Conservation (phyloP, 148 eudicot species). For the Agrostemma githago region DNA sequence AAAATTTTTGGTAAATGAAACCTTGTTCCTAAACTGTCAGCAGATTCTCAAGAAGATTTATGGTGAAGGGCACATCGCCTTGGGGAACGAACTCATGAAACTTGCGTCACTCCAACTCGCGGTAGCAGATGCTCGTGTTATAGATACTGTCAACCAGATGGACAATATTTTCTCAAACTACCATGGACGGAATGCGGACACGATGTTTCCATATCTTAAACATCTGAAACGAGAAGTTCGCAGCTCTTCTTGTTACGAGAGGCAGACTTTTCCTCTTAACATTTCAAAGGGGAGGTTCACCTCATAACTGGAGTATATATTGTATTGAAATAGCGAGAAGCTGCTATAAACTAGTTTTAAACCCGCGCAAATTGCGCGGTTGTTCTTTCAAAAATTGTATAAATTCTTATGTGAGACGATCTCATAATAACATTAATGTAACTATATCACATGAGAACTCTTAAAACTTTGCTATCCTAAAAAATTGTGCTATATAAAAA, state of each 20-base stretch:
- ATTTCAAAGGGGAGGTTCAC: background rate
- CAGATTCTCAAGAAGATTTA: conserved; percentile 86
- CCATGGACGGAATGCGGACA: conserved; percentile 63
- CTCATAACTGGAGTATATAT: background rate
- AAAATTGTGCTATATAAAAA: no score
- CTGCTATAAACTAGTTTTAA: no score
- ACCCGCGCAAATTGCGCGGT: no score
- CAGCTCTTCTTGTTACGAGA: conserved; percentile 1
- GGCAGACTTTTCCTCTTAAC: background rate
- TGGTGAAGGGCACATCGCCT: conserved; percentile 52
- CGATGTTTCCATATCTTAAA: conserved; percentile 51
- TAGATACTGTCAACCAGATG: conserved; percentile 36
- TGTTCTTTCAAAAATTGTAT: no score
- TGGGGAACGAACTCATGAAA: conserved; percentile 80
- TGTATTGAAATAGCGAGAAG: no score
- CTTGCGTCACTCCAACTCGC: conserved; percentile 67
- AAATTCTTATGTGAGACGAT: no score
- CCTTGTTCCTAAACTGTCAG: background rate
- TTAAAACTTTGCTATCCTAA: no score
- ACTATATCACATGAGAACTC: no score
- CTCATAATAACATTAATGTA: no score
- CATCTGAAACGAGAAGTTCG: conserved; percentile 33
- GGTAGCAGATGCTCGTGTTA: conserved; percentile 35
- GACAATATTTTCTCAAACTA: conserved; percentile 48
- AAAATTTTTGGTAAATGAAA: background rate